These are phyloP conservation scores for Fonsecaea nubica DNA, from an alignment of 2,329 filamentous ascomycete genomes.

Conservation along the genomic window DNA sequence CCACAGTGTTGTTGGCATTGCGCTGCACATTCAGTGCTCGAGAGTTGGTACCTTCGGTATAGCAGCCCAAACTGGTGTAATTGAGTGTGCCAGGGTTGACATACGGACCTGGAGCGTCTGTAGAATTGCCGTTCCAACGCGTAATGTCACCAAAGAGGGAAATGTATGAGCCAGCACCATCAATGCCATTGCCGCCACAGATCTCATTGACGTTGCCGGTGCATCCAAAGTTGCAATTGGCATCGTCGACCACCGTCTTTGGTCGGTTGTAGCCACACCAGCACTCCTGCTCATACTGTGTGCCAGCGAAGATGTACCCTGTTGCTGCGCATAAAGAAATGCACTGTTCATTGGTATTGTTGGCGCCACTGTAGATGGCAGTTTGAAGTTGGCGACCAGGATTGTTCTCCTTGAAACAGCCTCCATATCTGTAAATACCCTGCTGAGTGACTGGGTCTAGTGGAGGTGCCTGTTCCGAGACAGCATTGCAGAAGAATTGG, in stretches of 20 bases:
- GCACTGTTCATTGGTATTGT: conserved; percentile 44
- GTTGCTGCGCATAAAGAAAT: conserved; percentile 38
- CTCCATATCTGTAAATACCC: conserved; percentile 41
- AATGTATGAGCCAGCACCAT: conserved; percentile 28
- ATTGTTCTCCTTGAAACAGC: conserved; percentile 45
- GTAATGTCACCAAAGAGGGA: conserved; percentile 36
- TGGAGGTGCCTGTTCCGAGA: conserved; percentile 33
- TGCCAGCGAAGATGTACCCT: conserved; percentile 41
- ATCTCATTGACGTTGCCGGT: conserved; percentile 38
- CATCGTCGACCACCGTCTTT: conserved; percentile 36
- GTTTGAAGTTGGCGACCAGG: conserved; percentile 44
- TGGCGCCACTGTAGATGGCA: conserved; percentile 37
- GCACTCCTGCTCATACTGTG: conserved; percentile 44
- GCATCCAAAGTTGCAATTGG: conserved; percentile 40
- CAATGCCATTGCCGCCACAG: conserved; percentile 41
- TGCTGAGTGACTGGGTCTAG: conserved; percentile 32
- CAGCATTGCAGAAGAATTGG: conserved; percentile 36
- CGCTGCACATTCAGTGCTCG: conserved; percentile 43
- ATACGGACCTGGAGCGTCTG: conserved; percentile 33
- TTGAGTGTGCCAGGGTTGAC: conserved; percentile 38
- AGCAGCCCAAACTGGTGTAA: conserved; percentile 50
- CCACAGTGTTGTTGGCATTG: conserved; percentile 44
- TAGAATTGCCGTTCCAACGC: conserved; percentile 32
- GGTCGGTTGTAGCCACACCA: conserved; percentile 45
- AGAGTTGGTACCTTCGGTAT: conserved; percentile 46